phyloP scores from a whole-genome alignment of 2,329 filamentous ascomycete genomes.

The Sporothrix dimorphospora region DNA sequence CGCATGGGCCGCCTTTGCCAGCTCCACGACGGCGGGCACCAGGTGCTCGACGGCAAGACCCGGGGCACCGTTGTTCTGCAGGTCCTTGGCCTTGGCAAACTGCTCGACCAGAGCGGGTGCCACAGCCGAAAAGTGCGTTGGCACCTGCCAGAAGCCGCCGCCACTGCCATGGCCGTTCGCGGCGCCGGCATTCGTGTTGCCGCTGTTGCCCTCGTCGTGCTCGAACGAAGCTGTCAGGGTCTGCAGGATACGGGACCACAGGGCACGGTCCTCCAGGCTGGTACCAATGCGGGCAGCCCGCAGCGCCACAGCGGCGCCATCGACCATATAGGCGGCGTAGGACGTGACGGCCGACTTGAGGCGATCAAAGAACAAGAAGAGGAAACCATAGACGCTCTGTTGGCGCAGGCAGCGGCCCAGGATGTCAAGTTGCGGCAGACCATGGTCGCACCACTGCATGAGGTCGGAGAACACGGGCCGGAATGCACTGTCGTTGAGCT shows the following conservation, averaged over 20 bases:
- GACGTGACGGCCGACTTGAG: conserved; percentile 93
- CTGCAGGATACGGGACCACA: conserved; percentile 71
- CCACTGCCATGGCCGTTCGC: not conserved
- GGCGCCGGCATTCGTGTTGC: not conserved
- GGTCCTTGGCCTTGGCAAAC: conserved; percentile 51
- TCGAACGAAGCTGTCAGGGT: conserved; percentile 77
- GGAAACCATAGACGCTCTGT: conserved; percentile 80
- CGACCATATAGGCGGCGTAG: conserved; percentile 84
- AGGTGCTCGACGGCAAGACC: conserved; percentile 53
- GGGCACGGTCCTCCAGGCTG: conserved; percentile 55
- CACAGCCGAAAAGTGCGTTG: conserved; percentile 79
- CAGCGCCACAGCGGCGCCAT: conserved; percentile 70
- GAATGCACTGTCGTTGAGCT: conserved; percentile 93
- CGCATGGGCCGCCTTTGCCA: conserved; percentile 79
- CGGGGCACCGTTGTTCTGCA: conserved; percentile 36
- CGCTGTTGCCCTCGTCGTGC: conserved; percentile 79
- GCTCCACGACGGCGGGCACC: conserved; percentile 75
- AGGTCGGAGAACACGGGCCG: conserved; percentile 84
- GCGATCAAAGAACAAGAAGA: conserved; percentile 76
- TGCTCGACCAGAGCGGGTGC: conserved; percentile 71
- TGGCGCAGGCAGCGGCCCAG: conserved; percentile 64
- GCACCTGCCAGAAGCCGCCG: conserved; percentile 80
- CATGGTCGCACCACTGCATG: conserved; percentile 75
- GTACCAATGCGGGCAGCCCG: conserved; percentile 48
- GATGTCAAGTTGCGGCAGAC: conserved; percentile 64